Base-by-base conservation (phyloP, 2,329 filamentous ascomycete genomes). In the Fusarium sp. region DNA sequence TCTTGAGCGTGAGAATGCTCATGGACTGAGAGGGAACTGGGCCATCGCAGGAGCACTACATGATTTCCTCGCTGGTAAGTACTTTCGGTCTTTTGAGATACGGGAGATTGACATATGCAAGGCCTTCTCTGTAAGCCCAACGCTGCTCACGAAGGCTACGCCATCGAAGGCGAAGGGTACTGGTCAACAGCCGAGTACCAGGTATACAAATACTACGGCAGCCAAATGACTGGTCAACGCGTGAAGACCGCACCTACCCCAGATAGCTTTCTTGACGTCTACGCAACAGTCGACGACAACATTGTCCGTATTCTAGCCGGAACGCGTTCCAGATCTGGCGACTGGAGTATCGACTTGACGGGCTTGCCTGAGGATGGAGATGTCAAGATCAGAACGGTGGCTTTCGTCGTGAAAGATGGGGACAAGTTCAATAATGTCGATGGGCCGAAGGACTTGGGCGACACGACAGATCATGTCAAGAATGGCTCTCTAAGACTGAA, bases 1-100 rank as follows among this genome's bases (percentile, higher is more conserved):
- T 25, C 78, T 86, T 2, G 84, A 86, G 62, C 79, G 84, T 1
- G 74, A 80, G 71, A 78, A 85, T 58, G 70, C 79, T 6, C 69
- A 73, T 11, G 83, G 83, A 1, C 74, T 85, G 1, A 78, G 83
- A 5, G 83, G 80, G 1, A 85, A 85, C 63, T 85, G 84, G 84
- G 78, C 78, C 7, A 76, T 75, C 4, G 78, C 75, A n/a, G 74
- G 69, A 20, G 72, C 72, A 1, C 75, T 86, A 12, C 84, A 84
- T 67, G 82, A 86, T 59, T 80, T 79, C 21, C 59, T 85, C 25
- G 83, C 82, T 14, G 61, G 61, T 64, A 25, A 9, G 61, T 42
- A 4, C 1, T 1, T 18, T 7, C 0, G 6, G 4, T 5, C 16
- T 3, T 37, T 3, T 4, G 2, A 3, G 11, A n/a, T n/a, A 37